phyloP scores from a whole-genome alignment of 1,284 basidiomycete genomes.

The Singerocomus rubriflavus region DNA sequence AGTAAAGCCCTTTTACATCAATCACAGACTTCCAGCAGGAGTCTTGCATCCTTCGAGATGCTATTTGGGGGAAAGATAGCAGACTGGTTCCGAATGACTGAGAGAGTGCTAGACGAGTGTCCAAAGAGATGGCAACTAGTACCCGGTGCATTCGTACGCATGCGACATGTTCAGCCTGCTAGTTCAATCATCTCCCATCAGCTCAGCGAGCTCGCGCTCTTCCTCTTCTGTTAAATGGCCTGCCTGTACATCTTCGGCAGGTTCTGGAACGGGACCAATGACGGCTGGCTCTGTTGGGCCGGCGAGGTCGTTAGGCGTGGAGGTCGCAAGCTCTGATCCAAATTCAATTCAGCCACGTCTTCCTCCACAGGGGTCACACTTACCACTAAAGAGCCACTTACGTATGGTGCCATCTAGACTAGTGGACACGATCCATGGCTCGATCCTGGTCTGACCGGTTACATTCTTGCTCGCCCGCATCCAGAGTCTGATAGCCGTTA shows the following conservation, averaged over 20 bases:
- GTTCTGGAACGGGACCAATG: constrained; percentile 20
- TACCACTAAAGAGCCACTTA: constrained; percentile 76
- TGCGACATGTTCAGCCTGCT: not conserved
- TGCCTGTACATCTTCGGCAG: constrained; percentile 17
- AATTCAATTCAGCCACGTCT: not conserved
- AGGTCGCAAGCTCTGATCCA: constrained; percentile 47
- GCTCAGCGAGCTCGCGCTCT: constrained; percentile 75
- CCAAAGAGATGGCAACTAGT: constrained; percentile 37
- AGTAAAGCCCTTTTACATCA: constrained; percentile 46
- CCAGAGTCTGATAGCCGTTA: constrained; percentile 75
- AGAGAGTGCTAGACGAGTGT: constrained; percentile 46
- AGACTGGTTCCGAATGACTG: constrained; percentile 42
- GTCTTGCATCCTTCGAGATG: constrained; percentile 45
- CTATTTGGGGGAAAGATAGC: constrained; percentile 36
- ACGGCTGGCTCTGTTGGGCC: constrained; percentile 23
- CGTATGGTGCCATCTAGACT: constrained; percentile 85
- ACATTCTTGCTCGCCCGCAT: constrained; percentile 44
- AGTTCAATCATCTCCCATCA: constrained; percentile 57
- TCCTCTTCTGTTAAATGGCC: constrained; percentile 67
- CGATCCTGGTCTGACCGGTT: constrained; percentile 45
- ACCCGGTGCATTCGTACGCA: constrained; percentile 13
- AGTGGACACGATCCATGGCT: constrained; percentile 78
- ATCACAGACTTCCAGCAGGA: constrained; percentile 41
- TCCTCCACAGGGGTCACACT: constrained; percentile 22
- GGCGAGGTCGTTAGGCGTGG: constrained; percentile 36